Base-by-base conservation (phyloP, 1,284 basidiomycete species). In the Marasmius fiardii region DNA sequence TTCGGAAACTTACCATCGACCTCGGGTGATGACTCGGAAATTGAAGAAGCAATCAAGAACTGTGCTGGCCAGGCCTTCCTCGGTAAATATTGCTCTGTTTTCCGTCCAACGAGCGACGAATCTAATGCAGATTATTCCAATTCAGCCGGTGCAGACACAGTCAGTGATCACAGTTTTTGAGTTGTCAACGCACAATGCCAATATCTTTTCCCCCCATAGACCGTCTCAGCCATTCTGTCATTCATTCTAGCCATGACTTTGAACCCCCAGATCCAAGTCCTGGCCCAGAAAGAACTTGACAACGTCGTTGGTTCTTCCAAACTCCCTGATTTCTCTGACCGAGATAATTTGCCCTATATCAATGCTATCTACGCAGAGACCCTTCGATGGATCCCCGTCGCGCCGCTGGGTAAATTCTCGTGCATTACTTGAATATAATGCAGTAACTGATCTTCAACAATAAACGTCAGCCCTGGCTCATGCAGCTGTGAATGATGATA, bases 291-390 rank as follows among this genome's bases (percentile, higher is more conserved):
- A 34, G 71, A 75, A 52, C 56, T 75, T 18, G 71, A 74, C 56
- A 34, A 50, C 1, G 67, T 72, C 14, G 45, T 73, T 24, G 71
- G 70, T 0, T 24, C 52, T 1, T 65, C 67, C 11, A 62, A 71
- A 12, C 61, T 75, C 1, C 75, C 75, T 0, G 65, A 61, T 1
- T 69, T 74, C 41, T 61, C 61, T 3, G 75, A 77, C 51, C 58
- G 65, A 23, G 57, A 61, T 0, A 43, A 51, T 1, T 60, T 76
- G 18, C 69, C 70, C 0, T 75, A 71, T 53, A 54, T 73, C 14
- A 57, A 63, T 14, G 67, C 66, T 0, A 39, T 72, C 3, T 58
- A 75, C 4, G 31, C 26, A 26, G 54, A 56, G 50, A 51, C 28
- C 18, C 34, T 56, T 28, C 33, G 54, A 26, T 56, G 54, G 54